phyloP scores from a whole-genome alignment of 768 basidiomycete genomes.

The Mycena chlorophos region DNA sequence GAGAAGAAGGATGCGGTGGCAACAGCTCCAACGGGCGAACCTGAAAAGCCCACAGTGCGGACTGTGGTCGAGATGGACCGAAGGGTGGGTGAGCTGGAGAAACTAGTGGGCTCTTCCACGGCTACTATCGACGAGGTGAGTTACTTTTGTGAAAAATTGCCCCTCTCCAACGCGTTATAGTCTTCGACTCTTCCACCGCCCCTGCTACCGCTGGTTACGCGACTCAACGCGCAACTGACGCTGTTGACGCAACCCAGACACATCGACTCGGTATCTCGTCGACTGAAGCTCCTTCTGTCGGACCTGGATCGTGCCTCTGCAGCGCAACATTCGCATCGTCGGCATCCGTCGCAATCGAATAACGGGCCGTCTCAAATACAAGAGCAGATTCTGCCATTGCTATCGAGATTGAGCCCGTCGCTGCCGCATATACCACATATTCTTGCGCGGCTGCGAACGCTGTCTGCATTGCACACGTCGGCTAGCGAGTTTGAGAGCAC shows the following conservation, averaged over 20 bases:
- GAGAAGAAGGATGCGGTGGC: conserved; percentile 1
- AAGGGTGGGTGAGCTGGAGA: conserved; percentile 82
- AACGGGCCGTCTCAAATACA: conserved; percentile 35
- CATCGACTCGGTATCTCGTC: conserved; percentile 91
- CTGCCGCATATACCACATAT: conserved; percentile 88
- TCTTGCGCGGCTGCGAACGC: conserved; percentile 81
- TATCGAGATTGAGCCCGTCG: conserved; percentile 68
- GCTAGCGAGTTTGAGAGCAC: conserved; percentile 76
- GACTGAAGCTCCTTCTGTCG: conserved; percentile 87
- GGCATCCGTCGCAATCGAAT: conserved; percentile 44
- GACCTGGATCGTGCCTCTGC: conserved; percentile 85
- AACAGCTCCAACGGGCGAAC: conserved; percentile 17
- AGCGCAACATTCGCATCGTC: conserved; percentile 47
- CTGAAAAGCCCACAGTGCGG: conserved; percentile 41
- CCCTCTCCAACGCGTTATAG: conserved; percentile 36
- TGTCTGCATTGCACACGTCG: conserved; percentile 78
- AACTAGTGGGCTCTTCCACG: conserved; percentile 77
- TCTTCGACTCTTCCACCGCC: conserved; percentile 74
- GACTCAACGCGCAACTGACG: conserved; percentile 82
- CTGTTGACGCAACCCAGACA: conserved; percentile 94
- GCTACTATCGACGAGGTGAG: conserved; percentile 80
- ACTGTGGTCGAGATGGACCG: conserved; percentile 75
- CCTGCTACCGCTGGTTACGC: conserved; percentile 76
- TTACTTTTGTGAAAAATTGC: conserved; percentile 1
- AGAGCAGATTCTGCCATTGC: conserved; percentile 67